phyloP scores from a whole-genome alignment of 73 alveolate species.

The Paramecium sexaurelia region DNA sequence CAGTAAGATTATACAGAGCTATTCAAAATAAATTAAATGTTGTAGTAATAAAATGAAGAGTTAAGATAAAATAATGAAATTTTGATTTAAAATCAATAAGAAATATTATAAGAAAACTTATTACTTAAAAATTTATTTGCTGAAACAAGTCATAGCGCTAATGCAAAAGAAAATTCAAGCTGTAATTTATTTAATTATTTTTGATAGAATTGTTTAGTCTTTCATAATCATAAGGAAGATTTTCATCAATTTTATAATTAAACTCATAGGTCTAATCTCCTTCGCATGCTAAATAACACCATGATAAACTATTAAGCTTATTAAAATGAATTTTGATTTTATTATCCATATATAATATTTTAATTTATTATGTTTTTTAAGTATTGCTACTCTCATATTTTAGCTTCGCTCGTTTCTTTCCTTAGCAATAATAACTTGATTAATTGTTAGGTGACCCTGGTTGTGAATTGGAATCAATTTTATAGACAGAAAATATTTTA shows the following conservation, averaged over 20 bases:
- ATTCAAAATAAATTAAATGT: not conserved
- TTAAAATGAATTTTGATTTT: not conserved
- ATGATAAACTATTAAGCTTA: not conserved
- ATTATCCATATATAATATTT: not conserved
- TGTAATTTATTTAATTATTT: not conserved
- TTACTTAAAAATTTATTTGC: not conserved
- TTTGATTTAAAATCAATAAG: not conserved
- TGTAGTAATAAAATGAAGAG: not conserved
- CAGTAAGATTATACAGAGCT: not conserved
- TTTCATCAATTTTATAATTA: not conserved
- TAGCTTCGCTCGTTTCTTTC: slow-evolving; percentile 19
- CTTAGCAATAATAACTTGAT: slow-evolving; percentile 5
- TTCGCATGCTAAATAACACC: not conserved
- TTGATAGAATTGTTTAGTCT: slow-evolving; percentile 24
- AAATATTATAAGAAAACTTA: not conserved
- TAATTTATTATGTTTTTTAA: slow-evolving; percentile 20
- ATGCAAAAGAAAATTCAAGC: not conserved
- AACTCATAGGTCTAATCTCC: slow-evolving; percentile 20
- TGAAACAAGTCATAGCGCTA: not conserved
- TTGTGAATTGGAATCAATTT: slow-evolving; percentile 1
- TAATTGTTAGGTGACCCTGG: not conserved
- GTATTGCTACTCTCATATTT: not conserved
- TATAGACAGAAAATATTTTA: not conserved
- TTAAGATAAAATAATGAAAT: not conserved
- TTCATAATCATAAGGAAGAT: slow-evolving; percentile 21